Percentiles rank a stretch among this genome's conserved stretches.
Evolutionary conservation across 2,329 filamentous ascomycete genomes (phyloP).

Genomic region (Claviceps citrina): DNA sequence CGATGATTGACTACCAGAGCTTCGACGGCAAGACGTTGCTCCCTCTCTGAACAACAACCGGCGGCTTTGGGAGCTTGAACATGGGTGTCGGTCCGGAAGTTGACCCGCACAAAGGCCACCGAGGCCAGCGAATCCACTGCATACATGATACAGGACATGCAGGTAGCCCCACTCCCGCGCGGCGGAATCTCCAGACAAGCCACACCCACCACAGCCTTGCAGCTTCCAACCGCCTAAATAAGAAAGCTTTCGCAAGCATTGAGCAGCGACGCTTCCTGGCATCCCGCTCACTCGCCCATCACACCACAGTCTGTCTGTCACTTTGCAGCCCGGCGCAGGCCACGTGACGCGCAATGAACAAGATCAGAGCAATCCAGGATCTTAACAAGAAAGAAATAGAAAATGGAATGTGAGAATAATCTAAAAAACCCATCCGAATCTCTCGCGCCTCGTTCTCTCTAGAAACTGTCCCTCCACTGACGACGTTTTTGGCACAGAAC

Average conservation of each 20-base stretch:
- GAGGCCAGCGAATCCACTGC: background rate
- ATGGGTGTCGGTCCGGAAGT: slow-evolving; percentile 17
- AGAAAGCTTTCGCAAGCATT: background rate
- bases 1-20: background rate
- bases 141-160: too few species aligned
- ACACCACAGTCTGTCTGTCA: too few species aligned
- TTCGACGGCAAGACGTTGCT: background rate
- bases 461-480: slow-evolving; percentile 11
- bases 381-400: slow-evolving; percentile 93
- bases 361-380: slow-evolving; percentile 78
- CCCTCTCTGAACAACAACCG: background rate
- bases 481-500: slow-evolving; percentile 33
- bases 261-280: too few species aligned
- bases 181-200: background rate
- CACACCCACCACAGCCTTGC: slow-evolving; percentile 8
- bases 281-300: too few species aligned
- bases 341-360: slow-evolving; percentile 53
- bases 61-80: background rate
- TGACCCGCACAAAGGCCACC: slow-evolving; percentile 15
- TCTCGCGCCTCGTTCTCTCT: background rate
- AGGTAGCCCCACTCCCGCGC: too few species aligned
- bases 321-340: background rate
- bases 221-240: background rate
- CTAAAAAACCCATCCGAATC: too few species aligned
- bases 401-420: slow-evolving; percentile 62